Evolutionary conservation across 2,329 filamentous ascomycete genomes (phyloP).

Genomic region (Pseudonectria foliicola): DNA sequence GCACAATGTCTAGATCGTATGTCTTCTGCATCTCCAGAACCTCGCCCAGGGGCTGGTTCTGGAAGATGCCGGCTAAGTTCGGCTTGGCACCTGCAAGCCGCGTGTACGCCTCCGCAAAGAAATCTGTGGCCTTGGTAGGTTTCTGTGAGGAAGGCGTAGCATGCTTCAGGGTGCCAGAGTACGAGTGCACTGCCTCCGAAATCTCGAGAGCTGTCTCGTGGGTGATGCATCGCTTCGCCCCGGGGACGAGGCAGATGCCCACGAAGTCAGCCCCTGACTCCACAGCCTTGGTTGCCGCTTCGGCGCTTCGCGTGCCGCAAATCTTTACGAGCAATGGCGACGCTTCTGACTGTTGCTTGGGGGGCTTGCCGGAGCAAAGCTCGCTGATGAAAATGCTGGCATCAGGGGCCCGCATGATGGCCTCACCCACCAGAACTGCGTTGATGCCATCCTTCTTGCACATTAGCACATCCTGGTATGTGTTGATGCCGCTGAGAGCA

Average conservation of each 20-base stretch:
- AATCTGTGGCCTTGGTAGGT: slow-evolving; percentile 49
- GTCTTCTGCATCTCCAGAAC: slow-evolving; percentile 70
- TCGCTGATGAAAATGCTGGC: slow-evolving; percentile 76
- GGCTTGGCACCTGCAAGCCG: slow-evolving; percentile 52
- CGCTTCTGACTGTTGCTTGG: slow-evolving; percentile 26
- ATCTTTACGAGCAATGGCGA: slow-evolving; percentile 75
- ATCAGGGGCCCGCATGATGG: slow-evolving; percentile 85
- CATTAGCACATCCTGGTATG: slow-evolving; percentile 76
- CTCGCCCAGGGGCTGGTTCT: slow-evolving; percentile 79
- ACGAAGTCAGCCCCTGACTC: slow-evolving; percentile 86
- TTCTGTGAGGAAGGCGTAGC: slow-evolving; percentile 19
- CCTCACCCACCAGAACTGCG: slow-evolving; percentile 89
- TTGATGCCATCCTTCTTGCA: slow-evolving; percentile 87
- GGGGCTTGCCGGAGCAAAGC: slow-evolving; percentile 58
- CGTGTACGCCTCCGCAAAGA: slow-evolving; percentile 54
- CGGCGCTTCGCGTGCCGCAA: slow-evolving; percentile 79
- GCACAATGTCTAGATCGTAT: slow-evolving; percentile 78
- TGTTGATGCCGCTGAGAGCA: slow-evolving; percentile 89
- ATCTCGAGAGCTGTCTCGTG: slow-evolving; percentile 75
- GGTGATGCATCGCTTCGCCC: slow-evolving; percentile 71
- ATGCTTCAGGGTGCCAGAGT: slow-evolving; percentile 38
- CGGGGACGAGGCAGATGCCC: slow-evolving; percentile 84
- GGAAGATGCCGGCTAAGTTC: slow-evolving; percentile 87
- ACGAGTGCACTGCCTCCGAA: slow-evolving; percentile 69
- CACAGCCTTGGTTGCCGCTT: slow-evolving; percentile 73